Evolutionary conservation across 202 grass and related monocot species (phyloP).

Genomic region (Zoysia matrella): DNA sequence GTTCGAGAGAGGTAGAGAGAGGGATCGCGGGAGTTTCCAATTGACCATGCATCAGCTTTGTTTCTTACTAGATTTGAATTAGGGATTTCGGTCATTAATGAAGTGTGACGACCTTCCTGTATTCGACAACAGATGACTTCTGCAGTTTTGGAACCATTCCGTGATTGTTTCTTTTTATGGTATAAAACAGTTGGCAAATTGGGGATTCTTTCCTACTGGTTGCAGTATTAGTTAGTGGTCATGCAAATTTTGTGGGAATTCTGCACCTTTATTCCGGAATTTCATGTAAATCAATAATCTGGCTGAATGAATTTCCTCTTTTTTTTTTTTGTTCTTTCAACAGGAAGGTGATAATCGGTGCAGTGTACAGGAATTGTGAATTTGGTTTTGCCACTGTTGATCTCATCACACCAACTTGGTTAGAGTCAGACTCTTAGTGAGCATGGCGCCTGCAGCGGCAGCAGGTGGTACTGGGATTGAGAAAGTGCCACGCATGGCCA

Average conservation of each 20-base stretch:
- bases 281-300: background rate
- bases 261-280: background rate
- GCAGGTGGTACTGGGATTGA: conserved; percentile 31
- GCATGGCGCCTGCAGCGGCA: conserved; percentile 23
- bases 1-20: background rate
- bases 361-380: too few relatives aligned
- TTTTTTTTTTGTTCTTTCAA: conserved; percentile 19
- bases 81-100: conserved; percentile 2
- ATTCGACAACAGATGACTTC: background rate
- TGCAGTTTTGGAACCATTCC: background rate
- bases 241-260: background rate
- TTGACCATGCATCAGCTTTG: background rate
- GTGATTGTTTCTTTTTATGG: background rate
- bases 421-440: background rate
- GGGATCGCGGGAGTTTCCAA: background rate
- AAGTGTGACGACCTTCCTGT: conserved; percentile 5
- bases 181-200: background rate
- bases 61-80: background rate
- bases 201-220: background rate
- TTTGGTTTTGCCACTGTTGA: background rate
- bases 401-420: conserved; percentile 31
- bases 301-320: background rate
- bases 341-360: conserved; percentile 30
- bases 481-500: conserved; percentile 61
- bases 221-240: conserved; percentile 1